Percentiles rank a stretch among this genome's conserved stretches.
phyloP scores from a whole-genome alignment of 805 yeast genomes.

The Metschnikowia matae region DNA sequence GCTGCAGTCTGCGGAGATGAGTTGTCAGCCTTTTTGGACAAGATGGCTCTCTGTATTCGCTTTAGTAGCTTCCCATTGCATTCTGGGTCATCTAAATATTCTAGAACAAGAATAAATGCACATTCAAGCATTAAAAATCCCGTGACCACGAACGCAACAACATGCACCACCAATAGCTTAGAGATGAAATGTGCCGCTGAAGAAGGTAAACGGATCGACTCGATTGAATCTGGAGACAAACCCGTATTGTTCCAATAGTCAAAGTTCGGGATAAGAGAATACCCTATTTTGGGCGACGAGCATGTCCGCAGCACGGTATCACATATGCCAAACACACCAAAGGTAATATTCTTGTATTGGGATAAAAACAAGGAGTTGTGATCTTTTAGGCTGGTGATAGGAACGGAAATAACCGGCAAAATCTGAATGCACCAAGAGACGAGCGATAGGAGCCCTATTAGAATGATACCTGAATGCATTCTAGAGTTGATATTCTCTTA shows the following conservation, averaged over 20 bases:
- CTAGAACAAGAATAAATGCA: conserved; percentile 1
- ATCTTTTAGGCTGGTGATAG: conserved; percentile 29
- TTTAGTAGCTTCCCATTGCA: neutral
- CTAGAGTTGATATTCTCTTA: neutral
- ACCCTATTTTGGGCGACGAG: conserved; percentile 35
- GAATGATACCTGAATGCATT: conserved; percentile 31
- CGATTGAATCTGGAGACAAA: neutral
- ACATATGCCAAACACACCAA: conserved; percentile 45
- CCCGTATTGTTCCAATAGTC: conserved; percentile 1
- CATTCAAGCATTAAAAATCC: conserved; percentile 13
- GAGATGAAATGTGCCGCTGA: conserved; percentile 37
- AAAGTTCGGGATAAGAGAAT: conserved; percentile 18
- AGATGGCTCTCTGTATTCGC: neutral
- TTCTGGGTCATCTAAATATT: neutral
- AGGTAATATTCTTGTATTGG: conserved; percentile 28
- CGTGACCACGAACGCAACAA: conserved; percentile 34
- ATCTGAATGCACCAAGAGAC: conserved; percentile 35
- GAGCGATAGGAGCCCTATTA: conserved; percentile 25
- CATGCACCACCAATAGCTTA: conserved; percentile 40
- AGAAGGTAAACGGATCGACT: conserved; percentile 34
- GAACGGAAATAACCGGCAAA: conserved; percentile 40
- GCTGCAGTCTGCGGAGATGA: neutral
- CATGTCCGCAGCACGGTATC: conserved; percentile 25
- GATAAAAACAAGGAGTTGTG: conserved; percentile 28
- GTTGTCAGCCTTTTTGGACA: neutral